These are phyloP conservation scores for Wallacemonas collosoma DNA, from an alignment of 208 protist species.

Conservation along the genomic window DNA sequence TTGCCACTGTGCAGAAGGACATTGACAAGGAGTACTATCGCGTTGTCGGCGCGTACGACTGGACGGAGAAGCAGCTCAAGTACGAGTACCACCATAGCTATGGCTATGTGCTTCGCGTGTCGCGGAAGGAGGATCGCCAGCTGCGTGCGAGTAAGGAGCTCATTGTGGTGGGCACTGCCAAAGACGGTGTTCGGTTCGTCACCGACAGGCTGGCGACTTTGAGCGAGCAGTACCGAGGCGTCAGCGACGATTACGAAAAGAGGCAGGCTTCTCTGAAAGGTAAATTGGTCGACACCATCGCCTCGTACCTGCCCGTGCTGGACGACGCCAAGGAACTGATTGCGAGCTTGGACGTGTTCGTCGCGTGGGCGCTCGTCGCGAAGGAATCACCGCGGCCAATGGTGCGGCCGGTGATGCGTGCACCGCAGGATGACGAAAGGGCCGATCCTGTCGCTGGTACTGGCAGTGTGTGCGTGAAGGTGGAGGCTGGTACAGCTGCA, in stretches of 20 bases:
- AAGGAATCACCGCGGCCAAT: constrained; percentile 89
- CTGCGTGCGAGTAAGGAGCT: constrained; percentile 84
- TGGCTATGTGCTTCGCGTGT: constrained; percentile 92
- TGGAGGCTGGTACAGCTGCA: not conserved
- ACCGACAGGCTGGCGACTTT: constrained; percentile 80
- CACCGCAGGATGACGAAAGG: constrained; percentile 14
- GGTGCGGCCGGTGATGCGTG: constrained; percentile 81
- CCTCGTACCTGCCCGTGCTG: constrained; percentile 95
- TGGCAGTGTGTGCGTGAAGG: not conserved
- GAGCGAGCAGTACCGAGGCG: constrained; percentile 77
- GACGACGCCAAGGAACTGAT: constrained; percentile 94
- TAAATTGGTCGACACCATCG: constrained; percentile 93
- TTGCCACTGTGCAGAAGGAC: constrained; percentile 46
- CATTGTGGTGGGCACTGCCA: constrained; percentile 84
- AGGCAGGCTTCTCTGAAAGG: constrained; percentile 87
- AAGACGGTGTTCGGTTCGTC: constrained; percentile 96
- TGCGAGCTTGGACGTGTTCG: constrained; percentile 95
- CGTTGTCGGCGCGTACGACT: constrained; percentile 68
- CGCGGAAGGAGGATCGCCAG: constrained; percentile 90
- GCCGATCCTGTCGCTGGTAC: no score
- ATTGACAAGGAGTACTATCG: constrained; percentile 82
- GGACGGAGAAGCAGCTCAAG: constrained; percentile 92
- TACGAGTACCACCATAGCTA: constrained; percentile 87
- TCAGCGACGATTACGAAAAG: constrained; percentile 73
- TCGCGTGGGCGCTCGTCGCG: constrained; percentile 89